Conservation (phyloP, 495 filamentous ascomycete species). For the Neohortaea acidophila region DNA sequence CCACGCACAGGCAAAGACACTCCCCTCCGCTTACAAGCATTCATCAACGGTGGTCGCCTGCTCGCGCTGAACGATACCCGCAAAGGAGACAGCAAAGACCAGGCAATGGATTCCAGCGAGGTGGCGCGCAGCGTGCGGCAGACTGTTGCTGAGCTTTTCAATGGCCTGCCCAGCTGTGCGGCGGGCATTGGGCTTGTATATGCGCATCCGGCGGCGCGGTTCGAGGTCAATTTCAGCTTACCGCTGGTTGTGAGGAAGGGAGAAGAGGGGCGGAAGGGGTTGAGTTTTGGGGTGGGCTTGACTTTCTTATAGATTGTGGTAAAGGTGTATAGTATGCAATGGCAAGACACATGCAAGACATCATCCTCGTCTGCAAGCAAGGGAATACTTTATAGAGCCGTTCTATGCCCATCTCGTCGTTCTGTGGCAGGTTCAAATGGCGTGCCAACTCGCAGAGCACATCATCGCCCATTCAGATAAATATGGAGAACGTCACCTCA, state of each 20-base stretch:
- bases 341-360: too few relatives aligned
- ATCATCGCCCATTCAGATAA: too few relatives aligned
- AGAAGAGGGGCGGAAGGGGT: constrained; percentile 76
- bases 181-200: constrained; percentile 87
- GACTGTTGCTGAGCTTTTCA: constrained; percentile 48
- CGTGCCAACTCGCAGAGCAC: too few relatives aligned
- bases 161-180: constrained; percentile 68
- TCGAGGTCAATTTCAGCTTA: constrained; percentile 88
- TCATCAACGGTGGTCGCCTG: constrained; percentile 77
- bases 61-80: constrained; percentile 50
- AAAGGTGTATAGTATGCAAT: too few relatives aligned
- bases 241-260: constrained; percentile 65
- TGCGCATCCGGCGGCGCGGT: constrained; percentile 76
- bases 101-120: constrained; percentile 37
- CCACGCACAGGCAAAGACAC: constrained; percentile 62
- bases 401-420: too few relatives aligned
- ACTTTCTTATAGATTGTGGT: constrained; percentile 56
- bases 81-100: constrained; percentile 22
- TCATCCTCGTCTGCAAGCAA: too few relatives aligned
- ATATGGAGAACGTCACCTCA: too few relatives aligned
- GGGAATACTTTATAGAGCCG: too few relatives aligned
- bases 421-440: too few relatives aligned
- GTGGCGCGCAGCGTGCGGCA: constrained; percentile 37
- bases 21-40: constrained; percentile 76
- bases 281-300: constrained; percentile 87